phyloP scores from a whole-genome alignment of 2,329 filamentous ascomycete genomes.

The Cladosporium sp. region DNA sequence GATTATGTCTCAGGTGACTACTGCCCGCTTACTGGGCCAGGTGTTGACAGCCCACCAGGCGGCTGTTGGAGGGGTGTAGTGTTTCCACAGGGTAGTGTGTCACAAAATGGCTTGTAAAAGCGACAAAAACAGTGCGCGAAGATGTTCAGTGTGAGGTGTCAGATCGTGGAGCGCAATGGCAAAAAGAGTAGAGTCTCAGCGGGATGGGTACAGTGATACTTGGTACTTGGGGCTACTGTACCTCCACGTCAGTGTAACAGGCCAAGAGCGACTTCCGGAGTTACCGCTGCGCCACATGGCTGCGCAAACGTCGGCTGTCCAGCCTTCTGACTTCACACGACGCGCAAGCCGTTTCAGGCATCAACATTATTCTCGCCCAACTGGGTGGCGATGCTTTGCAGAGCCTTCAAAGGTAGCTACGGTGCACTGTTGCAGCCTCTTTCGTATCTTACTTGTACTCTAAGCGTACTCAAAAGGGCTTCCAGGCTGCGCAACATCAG shows the following conservation, averaged over 20 bases:
- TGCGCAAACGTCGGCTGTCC: neutral
- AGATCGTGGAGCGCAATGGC: constrained; percentile 13
- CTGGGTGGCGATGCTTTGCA: constrained; percentile 2
- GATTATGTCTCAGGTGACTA: constrained; percentile 9
- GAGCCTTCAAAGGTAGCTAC: neutral
- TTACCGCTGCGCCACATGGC: constrained; percentile 12
- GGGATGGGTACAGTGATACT: constrained; percentile 5
- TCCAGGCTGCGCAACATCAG: neutral
- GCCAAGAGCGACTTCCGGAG: constrained; percentile 11
- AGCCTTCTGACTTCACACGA: neutral
- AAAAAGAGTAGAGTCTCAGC: constrained; percentile 11
- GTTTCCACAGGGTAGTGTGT: neutral
- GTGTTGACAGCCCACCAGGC: constrained; percentile 21
- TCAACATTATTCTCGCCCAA: constrained; percentile 6
- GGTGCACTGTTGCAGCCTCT: neutral
- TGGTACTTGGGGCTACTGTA: neutral
- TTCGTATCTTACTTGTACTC: neutral
- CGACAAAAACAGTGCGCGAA: constrained; percentile 1
- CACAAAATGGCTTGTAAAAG: neutral
- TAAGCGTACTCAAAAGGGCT: too few species aligned
- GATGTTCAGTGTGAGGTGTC: neutral
- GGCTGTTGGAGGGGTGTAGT: neutral
- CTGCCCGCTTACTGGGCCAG: constrained; percentile 21
- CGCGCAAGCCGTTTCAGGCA: constrained; percentile 21
- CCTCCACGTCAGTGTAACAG: constrained; percentile 17